Conservation (phyloP, 2,329 filamentous ascomycete species). For the Alternaria solani region DNA sequence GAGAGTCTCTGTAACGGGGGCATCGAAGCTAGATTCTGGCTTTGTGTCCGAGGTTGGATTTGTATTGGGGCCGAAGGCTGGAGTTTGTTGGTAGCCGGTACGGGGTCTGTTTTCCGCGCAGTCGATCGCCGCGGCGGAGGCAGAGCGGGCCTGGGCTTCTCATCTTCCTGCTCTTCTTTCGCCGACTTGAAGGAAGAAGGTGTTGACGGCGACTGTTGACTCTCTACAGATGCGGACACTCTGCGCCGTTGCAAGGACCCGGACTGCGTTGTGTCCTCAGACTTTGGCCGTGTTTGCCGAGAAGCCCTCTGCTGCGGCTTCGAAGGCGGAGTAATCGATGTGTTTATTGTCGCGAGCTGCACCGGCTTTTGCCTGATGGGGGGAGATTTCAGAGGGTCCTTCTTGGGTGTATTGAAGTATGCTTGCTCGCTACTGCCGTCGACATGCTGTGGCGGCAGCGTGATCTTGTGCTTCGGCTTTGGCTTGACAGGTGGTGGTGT, state of each 20-base stretch:
- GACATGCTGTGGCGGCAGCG: slow-evolving; percentile 21
- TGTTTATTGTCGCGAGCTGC: slow-evolving; percentile 32
- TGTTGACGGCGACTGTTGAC: slow-evolving; percentile 38
- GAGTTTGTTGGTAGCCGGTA: slow-evolving; percentile 11
- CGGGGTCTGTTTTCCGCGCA: slow-evolving; percentile 20
- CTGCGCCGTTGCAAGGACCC: slow-evolving; percentile 28
- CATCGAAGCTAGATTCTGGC: slow-evolving; percentile 36
- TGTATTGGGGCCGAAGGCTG: slow-evolving; percentile 31
- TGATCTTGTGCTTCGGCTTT: slow-evolving; percentile 41
- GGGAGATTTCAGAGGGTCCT: slow-evolving; percentile 36
- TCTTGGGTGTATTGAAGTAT: slow-evolving; percentile 29
- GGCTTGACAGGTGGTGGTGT: slow-evolving; percentile 40
- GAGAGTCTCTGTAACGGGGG: slow-evolving; percentile 32
- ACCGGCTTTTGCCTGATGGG: slow-evolving; percentile 37
- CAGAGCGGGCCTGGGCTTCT: slow-evolving; percentile 41
- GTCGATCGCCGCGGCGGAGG: slow-evolving; percentile 49
- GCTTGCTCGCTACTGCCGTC: slow-evolving; percentile 25
- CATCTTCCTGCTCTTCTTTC: slow-evolving; percentile 43
- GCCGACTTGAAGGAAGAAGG: slow-evolving; percentile 49
- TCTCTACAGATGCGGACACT: slow-evolving; percentile 38
- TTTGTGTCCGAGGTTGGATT: slow-evolving; percentile 46
- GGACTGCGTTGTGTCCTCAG: slow-evolving; percentile 34
- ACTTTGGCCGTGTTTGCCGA: slow-evolving; percentile 30
- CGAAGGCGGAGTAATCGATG: slow-evolving; percentile 25
- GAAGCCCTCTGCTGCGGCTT: slow-evolving; percentile 30